Evolutionary conservation across 305 asterid genomes (phyloP), one percentile per base, ranked within the genome.

Genomic region (Fraxinus platypoda): DNA sequence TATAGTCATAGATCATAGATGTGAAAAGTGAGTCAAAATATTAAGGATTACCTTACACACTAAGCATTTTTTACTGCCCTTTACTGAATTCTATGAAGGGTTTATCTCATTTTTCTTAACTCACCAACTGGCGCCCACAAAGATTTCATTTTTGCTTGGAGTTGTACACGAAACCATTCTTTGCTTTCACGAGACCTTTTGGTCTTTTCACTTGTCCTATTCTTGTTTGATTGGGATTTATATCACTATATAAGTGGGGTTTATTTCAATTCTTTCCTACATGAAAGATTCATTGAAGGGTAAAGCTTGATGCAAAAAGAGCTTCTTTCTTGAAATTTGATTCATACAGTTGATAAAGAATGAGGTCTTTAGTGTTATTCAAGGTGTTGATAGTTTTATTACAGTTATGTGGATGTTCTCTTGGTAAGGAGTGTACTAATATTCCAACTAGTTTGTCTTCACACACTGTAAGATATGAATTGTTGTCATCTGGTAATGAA

Each of bases 371-470:
- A 7, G 31, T 59, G 68, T 28, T 85, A 15, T 30, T 84, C 76
- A 23, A 17, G 4, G 23, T 86, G 79, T 38, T 88, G 54, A 23
- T 76, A 57, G 34, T 85, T 28, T 26, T 87, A 11, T 77, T 75
- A 57, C 74, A 84, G 15, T 34, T 89, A 2, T 85, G 17, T 72
- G 89, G 81, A 31, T 57, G 66, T 81, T 88, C 83, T 68, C 19
- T 70, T 70, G 9, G 86, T 64, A 95, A 91, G 38, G 93, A 84
- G 85, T 95, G 99, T 85, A 93, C 95, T 64, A 93, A 95, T 86
- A 66, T 25, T 35, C 77, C 88, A 2, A 81, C 90, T 38, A 75
- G 64, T 1, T 78, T 91, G 46, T 73, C 92, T 49, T 92, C 98
- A 4, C 99, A 95, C 77, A 92, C 96, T 25, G 84, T 86, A n/a